These are phyloP conservation scores for Botryotinia narcissicola DNA, from an alignment of 2,329 filamentous ascomycete species.

Conservation along the genomic window DNA sequence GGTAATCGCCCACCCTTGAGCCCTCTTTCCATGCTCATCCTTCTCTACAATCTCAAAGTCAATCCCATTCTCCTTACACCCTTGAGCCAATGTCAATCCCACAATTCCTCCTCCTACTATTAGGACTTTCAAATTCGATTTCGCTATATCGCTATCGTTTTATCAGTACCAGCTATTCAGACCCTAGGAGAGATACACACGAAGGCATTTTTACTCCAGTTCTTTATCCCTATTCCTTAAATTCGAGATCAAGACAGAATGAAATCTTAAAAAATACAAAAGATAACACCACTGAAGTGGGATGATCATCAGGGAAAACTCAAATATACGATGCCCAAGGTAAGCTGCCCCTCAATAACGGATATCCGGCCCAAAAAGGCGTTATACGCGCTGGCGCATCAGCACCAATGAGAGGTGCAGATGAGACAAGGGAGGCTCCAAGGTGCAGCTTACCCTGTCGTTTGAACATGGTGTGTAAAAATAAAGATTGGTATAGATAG, in stretches of 20 bases:
- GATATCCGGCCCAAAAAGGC: neutral
- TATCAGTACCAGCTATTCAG: neutral
- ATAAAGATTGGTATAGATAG: neutral
- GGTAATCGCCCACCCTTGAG: conserved; percentile 58
- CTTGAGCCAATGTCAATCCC: conserved; percentile 20
- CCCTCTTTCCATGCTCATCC: conserved; percentile 31
- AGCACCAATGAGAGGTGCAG: conserved; percentile 5
- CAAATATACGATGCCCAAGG: neutral
- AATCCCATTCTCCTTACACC: conserved; percentile 19
- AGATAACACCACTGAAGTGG: neutral
- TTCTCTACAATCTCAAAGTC: conserved; percentile 39
- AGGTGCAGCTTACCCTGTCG: neutral
- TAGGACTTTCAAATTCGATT: conserved; percentile 9
- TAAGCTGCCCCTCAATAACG: neutral
- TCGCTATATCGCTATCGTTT: neutral
- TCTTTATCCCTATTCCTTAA: neutral
- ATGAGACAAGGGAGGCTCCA: too few relatives aligned
- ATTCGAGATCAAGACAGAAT: neutral
- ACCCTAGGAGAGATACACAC: neutral
- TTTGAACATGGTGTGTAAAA: neutral
- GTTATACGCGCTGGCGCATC: neutral
- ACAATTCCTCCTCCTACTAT: conserved; percentile 21
- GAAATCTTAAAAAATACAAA: neutral
- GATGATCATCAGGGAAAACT: neutral
- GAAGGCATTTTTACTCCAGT: neutral